Percentiles rank a stretch among this genome's conserved stretches.
Conservation (phyloP, 179 eudicot genomes). For the Amaranthus tricolor region DNA sequence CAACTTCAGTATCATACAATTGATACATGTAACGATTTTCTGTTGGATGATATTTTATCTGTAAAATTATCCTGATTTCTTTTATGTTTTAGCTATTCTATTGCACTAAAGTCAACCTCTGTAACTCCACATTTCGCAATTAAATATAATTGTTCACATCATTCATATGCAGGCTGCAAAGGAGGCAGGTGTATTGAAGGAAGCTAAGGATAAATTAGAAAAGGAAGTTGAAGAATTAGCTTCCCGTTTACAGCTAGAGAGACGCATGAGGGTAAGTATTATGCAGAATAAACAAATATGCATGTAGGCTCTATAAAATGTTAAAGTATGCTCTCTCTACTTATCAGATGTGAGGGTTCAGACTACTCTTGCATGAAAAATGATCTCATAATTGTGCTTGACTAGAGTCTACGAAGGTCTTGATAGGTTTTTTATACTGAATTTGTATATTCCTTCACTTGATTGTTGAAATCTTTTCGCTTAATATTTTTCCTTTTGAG, state of each 20-base stretch:
- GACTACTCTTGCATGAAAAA: neutral
- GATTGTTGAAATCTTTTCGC: neutral
- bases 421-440: neutral
- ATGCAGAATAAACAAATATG: neutral
- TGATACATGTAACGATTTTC: no score
- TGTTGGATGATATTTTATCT: neutral
- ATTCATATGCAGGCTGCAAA: conserved; percentile 61
- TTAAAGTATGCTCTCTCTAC: neutral
- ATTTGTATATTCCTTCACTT: neutral
- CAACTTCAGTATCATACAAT: no score
- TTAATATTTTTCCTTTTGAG: neutral
- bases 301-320: neutral
- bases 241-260: conserved; percentile 59
- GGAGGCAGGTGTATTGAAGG: conserved; percentile 76
- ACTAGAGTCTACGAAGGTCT: neutral
- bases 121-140: neutral
- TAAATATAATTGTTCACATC: neutral
- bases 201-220: conserved; percentile 70
- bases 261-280: conserved; percentile 52
- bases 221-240: conserved; percentile 75
- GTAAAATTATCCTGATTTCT: neutral
- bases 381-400: neutral
- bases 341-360: neutral
- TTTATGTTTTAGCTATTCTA: neutral
- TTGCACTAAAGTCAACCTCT: neutral